Conservation (phyloP, 2,329 filamentous ascomycete genomes). For the Nothopassalora personata region DNA sequence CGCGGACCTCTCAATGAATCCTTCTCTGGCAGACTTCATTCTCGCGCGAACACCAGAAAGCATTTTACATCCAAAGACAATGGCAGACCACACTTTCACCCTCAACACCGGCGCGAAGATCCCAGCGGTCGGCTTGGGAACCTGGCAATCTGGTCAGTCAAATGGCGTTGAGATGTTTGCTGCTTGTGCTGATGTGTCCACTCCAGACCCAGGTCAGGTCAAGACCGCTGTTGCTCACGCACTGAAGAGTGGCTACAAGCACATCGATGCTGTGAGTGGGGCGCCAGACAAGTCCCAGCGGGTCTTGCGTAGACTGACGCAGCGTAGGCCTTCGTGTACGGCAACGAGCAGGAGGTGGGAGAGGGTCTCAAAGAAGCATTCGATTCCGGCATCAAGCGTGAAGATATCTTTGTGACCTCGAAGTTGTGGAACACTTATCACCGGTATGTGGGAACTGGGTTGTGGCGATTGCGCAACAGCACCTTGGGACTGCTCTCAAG, state of each 20-base stretch:
- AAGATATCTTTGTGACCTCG: slow-evolving; percentile 76
- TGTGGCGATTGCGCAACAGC: too few relatives aligned
- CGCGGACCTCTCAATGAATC: slow-evolving; percentile 22
- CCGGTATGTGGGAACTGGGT: slow-evolving; percentile 31
- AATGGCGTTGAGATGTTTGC: background rate
- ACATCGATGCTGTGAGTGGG: slow-evolving; percentile 53
- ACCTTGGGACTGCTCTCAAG: too few relatives aligned
- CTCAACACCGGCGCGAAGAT: slow-evolving; percentile 38
- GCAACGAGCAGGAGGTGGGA: slow-evolving; percentile 78
- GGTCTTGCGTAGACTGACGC: too few relatives aligned
- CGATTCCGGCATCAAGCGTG: slow-evolving; percentile 59
- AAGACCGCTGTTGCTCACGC: slow-evolving; percentile 45
- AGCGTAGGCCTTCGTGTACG: slow-evolving; percentile 62
- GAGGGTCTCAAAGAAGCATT: slow-evolving; percentile 70
- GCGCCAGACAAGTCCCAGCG: too few relatives aligned
- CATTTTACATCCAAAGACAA: slow-evolving; percentile 25
- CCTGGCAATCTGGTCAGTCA: slow-evolving; percentile 32
- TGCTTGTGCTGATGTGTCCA: slow-evolving; percentile 1
- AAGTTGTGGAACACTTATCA: slow-evolving; percentile 84
- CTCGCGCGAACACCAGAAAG: slow-evolving; percentile 26
- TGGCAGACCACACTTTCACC: slow-evolving; percentile 28
- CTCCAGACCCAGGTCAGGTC: slow-evolving; percentile 39
- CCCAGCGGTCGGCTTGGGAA: slow-evolving; percentile 36
- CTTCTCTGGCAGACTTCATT: slow-evolving; percentile 29
- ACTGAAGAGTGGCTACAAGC: slow-evolving; percentile 46